Conservation (phyloP, 2,329 filamentous ascomycete species). For the Chaetomiaceae sp. region DNA sequence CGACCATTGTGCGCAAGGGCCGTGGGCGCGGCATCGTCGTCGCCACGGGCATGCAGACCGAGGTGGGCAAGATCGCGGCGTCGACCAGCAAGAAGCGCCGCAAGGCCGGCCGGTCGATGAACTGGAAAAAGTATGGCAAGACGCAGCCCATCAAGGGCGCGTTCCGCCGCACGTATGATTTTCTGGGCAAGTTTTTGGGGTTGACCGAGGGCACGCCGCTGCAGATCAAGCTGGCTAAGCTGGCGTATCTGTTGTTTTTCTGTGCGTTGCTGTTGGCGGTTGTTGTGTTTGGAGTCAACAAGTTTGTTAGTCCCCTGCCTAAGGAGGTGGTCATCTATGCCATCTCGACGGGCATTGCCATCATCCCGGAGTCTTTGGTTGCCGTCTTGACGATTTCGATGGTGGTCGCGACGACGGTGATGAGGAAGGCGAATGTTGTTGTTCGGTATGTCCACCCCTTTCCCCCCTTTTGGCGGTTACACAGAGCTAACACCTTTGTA, state of each 20-base stretch:
- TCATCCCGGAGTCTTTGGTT: slow-evolving; percentile 62
- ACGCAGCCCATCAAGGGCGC: slow-evolving; percentile 37
- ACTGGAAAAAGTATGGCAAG: slow-evolving; percentile 40
- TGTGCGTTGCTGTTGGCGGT: slow-evolving; percentile 59
- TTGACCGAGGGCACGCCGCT: slow-evolving; percentile 70
- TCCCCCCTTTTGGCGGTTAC: not conserved
- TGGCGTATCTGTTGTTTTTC: slow-evolving; percentile 74
- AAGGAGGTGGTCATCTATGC: slow-evolving; percentile 58
- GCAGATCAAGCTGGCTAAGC: slow-evolving; percentile 78
- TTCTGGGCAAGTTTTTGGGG: slow-evolving; percentile 48
- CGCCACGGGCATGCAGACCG: slow-evolving; percentile 67
- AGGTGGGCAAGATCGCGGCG: slow-evolving; percentile 71
- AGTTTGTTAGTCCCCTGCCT: slow-evolving; percentile 46
- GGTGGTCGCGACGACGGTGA: slow-evolving; percentile 60
- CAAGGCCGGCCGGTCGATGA: slow-evolving; percentile 41
- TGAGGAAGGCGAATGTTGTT: slow-evolving; percentile 61
- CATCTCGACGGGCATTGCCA: slow-evolving; percentile 57
- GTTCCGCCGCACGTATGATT: slow-evolving; percentile 37
- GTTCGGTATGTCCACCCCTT: slow-evolving; percentile 40
- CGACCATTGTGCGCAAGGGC: slow-evolving; percentile 67
- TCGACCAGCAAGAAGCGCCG: slow-evolving; percentile 50
- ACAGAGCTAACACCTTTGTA: not conserved
- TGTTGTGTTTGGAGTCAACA: slow-evolving; percentile 57
- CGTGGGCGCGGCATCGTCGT: slow-evolving; percentile 69
- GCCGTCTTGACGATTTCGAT: slow-evolving; percentile 69